Evolutionary conservation across 1,284 basidiomycete species (phyloP), one percentile per base, ranked within the genome.

Genomic region (Ceratobasidium sp.): DNA sequence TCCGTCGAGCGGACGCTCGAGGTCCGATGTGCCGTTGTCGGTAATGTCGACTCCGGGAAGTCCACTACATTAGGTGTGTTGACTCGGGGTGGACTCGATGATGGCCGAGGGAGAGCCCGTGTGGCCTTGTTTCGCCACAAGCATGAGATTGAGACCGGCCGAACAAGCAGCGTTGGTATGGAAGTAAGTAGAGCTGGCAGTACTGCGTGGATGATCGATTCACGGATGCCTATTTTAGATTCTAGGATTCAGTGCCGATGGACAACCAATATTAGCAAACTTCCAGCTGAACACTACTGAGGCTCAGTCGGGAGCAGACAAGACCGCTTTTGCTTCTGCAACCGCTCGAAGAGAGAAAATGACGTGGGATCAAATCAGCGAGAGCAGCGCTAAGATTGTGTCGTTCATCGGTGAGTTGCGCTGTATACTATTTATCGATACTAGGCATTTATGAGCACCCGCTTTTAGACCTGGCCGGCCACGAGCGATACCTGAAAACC

Each of bases 331-430:
- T 50, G 75, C 75, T 12, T 58, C 74, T 2, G 60, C 79, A n/a
- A 77, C 78, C 2, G 81, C 81, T 41, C 88, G 92, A 70, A 86
- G 89, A 39, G 94, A 97, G 82, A 96, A 94, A 81, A 83, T 97
- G 73, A 89, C 89, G 9, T 99, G 97, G 97, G 96, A 98, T 77
- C 92, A 97, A 77, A 97, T 99, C n/a, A 96, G 95, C 67, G 83
- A 89, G 58, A 88, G 92, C 76, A 90, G 94, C 0, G 90, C 94
- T 52, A 99, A 98, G 81, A 94, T 99, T 8, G 88, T 98, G 59
- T 95, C 93, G 30, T 98, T 98, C 80, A 97, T 94, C 76, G 94
- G 91, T 90, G 76, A 75, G 81, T 75, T 36, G 12, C 32, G 9
- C 3, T 32, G 30, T 14, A 28, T 12, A n/a, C 18, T 26, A 30